These are phyloP conservation scores for Uncinocarpus reesii DNA, from an alignment of 2,329 filamentous ascomycete species.

Conservation along the genomic window DNA sequence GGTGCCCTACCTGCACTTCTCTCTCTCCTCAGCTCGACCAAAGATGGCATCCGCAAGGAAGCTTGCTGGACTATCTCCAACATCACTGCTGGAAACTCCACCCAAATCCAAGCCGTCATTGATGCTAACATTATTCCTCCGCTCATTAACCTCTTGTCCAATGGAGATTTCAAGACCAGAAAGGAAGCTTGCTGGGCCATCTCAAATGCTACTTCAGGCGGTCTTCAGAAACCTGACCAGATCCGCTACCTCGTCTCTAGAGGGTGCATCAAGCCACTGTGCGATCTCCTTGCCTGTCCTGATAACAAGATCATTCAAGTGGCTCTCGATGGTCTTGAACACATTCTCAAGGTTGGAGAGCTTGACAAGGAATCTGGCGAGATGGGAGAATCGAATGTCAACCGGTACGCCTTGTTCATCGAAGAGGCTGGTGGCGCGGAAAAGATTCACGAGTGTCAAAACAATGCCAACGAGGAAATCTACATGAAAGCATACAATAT, in stretches of 20 bases:
- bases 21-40: constrained; percentile 86
- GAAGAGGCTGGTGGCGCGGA: constrained; percentile 99
- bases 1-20: constrained; percentile 85
- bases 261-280: constrained; percentile 94
- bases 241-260: constrained; percentile 88
- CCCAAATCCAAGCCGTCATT: constrained; percentile 92
- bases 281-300: constrained; percentile 86
- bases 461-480: constrained; percentile 99
- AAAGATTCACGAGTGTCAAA: constrained; percentile 99
- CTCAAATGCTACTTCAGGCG: constrained; percentile 93
- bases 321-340: constrained; percentile 92
- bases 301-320: constrained; percentile 99
- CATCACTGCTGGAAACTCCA: constrained; percentile 95
- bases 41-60: constrained; percentile 98
- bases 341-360: constrained; percentile 98
- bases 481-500: constrained; percentile 99
- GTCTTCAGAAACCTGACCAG: constrained; percentile 96
- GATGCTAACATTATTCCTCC: constrained; percentile 96
- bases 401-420: constrained; percentile 95
- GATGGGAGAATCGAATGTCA: constrained; percentile 49
- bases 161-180: constrained; percentile 96
- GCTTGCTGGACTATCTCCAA: constrained; percentile 99
- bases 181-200: constrained; percentile 99
- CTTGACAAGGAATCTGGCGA: constrained; percentile 85
- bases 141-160: constrained; percentile 87